phyloP scores from a whole-genome alignment of 768 basidiomycete genomes.

The Boletales sp. region DNA sequence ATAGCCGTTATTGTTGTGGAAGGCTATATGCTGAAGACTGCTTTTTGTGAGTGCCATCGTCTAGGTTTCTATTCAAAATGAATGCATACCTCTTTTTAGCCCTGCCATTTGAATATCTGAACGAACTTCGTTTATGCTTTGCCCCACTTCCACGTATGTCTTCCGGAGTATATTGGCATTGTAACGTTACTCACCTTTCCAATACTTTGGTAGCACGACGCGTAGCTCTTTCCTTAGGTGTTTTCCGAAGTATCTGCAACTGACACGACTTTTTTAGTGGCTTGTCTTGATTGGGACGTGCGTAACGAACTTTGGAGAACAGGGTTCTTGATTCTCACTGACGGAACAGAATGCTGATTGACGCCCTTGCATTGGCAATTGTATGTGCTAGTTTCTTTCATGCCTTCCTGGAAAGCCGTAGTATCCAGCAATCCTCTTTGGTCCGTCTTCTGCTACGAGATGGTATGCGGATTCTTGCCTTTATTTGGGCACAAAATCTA shows the following conservation, averaged over 20 bases:
- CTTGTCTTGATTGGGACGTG: not conserved
- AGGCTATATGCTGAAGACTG: not conserved
- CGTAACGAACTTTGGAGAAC: not conserved
- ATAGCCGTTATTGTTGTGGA: not conserved
- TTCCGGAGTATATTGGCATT: no score
- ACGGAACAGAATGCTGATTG: not conserved
- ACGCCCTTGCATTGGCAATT: not conserved
- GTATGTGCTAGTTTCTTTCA: not conserved
- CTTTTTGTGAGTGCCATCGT: not conserved
- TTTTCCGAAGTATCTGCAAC: not conserved
- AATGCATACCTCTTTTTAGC: not conserved
- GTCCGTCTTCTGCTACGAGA: conserved; percentile 19
- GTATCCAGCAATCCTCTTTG: conserved; percentile 1
- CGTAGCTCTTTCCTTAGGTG: not conserved
- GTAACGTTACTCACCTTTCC: not conserved
- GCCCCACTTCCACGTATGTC: not conserved
- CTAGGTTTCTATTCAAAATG: not conserved
- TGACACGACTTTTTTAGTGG: not conserved
- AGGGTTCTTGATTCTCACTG: not conserved
- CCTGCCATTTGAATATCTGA: not conserved
- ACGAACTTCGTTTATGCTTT: not conserved
- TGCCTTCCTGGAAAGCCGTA: not conserved
- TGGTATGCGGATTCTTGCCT: conserved; percentile 12
- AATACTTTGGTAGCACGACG: not conserved
- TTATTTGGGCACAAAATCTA: no score